Conservation (phyloP, 345 rosid genomes). For the Brassica nigra region DNA sequence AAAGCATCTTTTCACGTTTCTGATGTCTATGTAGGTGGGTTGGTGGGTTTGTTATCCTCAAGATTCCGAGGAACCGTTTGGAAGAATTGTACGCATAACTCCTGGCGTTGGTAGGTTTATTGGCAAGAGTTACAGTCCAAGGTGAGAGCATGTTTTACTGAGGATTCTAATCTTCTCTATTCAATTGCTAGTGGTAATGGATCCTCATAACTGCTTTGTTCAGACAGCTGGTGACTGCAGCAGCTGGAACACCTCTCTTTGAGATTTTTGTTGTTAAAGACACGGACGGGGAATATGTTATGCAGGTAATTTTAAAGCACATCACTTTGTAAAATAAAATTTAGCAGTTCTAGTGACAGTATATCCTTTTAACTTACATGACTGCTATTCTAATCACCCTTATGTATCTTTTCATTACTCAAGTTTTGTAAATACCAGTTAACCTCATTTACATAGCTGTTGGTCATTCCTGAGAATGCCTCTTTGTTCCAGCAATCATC, state of each 20-base stretch:
- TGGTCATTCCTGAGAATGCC: conserved; percentile 45
- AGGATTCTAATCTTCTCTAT: not conserved
- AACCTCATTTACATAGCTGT: not conserved
- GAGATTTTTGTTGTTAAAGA: conserved; percentile 91
- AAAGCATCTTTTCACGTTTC: conserved; percentile 16
- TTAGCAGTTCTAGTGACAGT: conserved; percentile 9
- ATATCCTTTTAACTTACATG: conserved; percentile 11
- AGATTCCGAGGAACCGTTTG: conserved; percentile 83
- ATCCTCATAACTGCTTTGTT: conserved; percentile 37
- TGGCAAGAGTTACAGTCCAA: conserved; percentile 84
- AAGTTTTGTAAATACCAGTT: conserved; percentile 1
- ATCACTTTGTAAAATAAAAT: not conserved
- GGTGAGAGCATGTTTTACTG: conserved; percentile 47
- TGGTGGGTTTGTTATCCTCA: conserved; percentile 97
- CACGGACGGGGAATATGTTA: conserved; percentile 57
- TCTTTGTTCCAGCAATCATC: conserved; percentile 52
- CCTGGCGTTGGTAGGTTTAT: conserved; percentile 89
- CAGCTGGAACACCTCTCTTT: conserved; percentile 89
- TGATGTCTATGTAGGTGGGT: conserved; percentile 65
- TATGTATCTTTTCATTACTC: not conserved
- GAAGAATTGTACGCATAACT: conserved; percentile 75
- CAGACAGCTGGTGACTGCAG: conserved; percentile 84
- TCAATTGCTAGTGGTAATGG: conserved; percentile 2
- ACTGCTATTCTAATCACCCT: conserved; percentile 4
- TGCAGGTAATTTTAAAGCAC: conserved; percentile 61